Base-by-base conservation (phyloP, 2,329 filamentous ascomycete genomes). In the Microthyrium microscopicum region DNA sequence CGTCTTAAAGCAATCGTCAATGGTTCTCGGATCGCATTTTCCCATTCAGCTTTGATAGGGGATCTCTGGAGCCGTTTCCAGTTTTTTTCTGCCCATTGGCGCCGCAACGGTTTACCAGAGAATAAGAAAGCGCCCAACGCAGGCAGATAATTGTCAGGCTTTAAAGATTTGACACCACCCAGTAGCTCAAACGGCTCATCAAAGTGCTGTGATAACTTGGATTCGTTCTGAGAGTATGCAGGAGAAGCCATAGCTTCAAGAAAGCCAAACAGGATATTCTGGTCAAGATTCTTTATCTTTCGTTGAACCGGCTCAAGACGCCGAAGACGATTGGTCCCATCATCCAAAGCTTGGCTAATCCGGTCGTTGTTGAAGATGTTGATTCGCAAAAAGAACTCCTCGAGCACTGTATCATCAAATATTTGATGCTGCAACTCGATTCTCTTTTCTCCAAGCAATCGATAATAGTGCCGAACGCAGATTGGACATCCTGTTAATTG, bases 201-300 rank as follows among this genome's bases (percentile, higher is more conserved):
- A 50, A 95, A 93, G 42, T 74, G 65, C 19, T 59, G 45, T 35
- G 55, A 49, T 16, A 77, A 52, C 15, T 66, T 53, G 13, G 57
- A 53, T 35, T 70, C 65, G 41, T 68, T 61, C 16, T 58, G 54
- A 39, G 94, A 62, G 49, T 91, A 83, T 1, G 77, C 66, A 42
- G 84, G 72, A 52, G 79, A 92, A 51, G 84, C 92, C 33, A 95
- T 60, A 0, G 79, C 77, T 52, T 95, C 87, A 46, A 91, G 93
- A 20, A 95, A 70, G 8, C 82, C 77, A 38, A 89, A 69, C 32
- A 91, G 68, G 5, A 81, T 72, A 19, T 69, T 60, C 2, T 66
- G 15, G 20, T 35, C 31, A 12, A 38, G 36, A 8, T 20, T 20
- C n/a, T 13, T 13, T 12, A 38, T 27, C 13, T 27, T 28, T 24